Conservation (phyloP, 2,329 filamentous ascomycete genomes). For the Epicoccum sorghinum region DNA sequence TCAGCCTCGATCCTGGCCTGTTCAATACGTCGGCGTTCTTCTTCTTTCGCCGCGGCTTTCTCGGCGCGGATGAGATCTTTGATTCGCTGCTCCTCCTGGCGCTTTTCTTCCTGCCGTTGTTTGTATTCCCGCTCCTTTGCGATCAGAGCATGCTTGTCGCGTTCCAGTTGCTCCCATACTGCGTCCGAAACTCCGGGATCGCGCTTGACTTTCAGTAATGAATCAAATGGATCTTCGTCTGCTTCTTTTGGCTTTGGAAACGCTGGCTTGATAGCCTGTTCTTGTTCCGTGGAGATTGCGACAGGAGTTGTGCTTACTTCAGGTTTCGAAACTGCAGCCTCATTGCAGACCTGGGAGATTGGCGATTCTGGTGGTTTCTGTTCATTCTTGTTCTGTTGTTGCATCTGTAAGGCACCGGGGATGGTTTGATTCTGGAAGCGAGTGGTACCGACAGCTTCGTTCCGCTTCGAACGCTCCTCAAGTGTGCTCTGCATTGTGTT, state of each 20-base stretch:
- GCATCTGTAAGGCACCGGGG: neutral
- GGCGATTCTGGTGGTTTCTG: neutral
- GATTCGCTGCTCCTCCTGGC: conserved; percentile 24
- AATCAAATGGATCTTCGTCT: conserved; percentile 18
- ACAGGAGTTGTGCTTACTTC: neutral
- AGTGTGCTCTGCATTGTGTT: conserved; percentile 40
- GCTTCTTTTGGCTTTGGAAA: neutral
- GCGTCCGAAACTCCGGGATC: conserved; percentile 66
- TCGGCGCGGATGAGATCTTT: conserved; percentile 38
- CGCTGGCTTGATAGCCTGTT: neutral
- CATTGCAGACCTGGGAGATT: too few species aligned
- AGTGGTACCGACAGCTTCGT: conserved; percentile 14
- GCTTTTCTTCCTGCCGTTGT: conserved; percentile 37
- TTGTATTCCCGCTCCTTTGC: conserved; percentile 47
- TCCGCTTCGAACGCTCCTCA: conserved; percentile 37
- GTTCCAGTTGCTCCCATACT: conserved; percentile 66
- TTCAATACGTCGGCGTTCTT: conserved; percentile 30
- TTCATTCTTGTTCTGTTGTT: neutral
- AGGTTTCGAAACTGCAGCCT: too few species aligned
- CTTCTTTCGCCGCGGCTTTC: conserved; percentile 33
- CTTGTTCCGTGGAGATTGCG: conserved; percentile 4
- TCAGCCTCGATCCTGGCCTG: conserved; percentile 26
- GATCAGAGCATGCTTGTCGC: conserved; percentile 50
- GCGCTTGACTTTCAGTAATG: conserved; percentile 40
- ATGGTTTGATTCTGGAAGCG: conserved; percentile 6